A percentile compares a stretch with the other conserved stretches of the same genome.
Evolutionary conservation across 192 early-diverging fungal genomes (phyloP).

Genomic region (Linnemannia elongata): DNA sequence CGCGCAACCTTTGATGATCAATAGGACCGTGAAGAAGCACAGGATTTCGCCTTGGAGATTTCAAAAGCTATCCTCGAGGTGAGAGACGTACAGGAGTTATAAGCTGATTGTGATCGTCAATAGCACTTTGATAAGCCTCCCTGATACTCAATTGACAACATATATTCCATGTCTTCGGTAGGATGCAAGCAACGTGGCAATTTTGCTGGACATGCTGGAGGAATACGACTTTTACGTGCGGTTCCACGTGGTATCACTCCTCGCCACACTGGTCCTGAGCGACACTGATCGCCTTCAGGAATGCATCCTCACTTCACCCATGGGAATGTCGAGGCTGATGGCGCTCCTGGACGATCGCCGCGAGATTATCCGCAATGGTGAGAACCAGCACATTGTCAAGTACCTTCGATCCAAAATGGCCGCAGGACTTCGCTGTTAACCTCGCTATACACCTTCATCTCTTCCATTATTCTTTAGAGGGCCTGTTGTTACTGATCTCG

Average conservation of each 20-base stretch:
- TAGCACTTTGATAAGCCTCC: no score
- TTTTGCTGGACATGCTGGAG: conserved; percentile 89
- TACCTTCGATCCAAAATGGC: not conserved
- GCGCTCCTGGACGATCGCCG: conserved; percentile 93
- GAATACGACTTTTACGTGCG: conserved; percentile 96
- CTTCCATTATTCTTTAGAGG: conserved; percentile 71
- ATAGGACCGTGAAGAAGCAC: conserved; percentile 38
- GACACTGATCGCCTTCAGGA: conserved; percentile 78
- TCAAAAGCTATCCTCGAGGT: conserved; percentile 32
- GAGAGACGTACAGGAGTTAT: not conserved
- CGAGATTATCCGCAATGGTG: conserved; percentile 97
- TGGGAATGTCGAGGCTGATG: conserved; percentile 88
- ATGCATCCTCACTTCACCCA: conserved; percentile 87
- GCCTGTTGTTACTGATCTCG: conserved; percentile 89
- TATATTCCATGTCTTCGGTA: conserved; percentile 19
- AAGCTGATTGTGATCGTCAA: not conserved
- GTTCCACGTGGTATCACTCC: conserved; percentile 91
- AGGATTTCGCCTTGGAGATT: conserved; percentile 39
- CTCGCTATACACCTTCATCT: not conserved
- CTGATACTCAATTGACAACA: not conserved
- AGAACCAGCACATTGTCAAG: not conserved
- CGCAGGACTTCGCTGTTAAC: not conserved
- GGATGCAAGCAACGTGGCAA: conserved; percentile 78
- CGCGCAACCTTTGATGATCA: not conserved
- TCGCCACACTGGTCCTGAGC: conserved; percentile 80